Evolutionary conservation across 139 green algal species (phyloP).

Genomic region (Micractinium conductrix): DNA sequence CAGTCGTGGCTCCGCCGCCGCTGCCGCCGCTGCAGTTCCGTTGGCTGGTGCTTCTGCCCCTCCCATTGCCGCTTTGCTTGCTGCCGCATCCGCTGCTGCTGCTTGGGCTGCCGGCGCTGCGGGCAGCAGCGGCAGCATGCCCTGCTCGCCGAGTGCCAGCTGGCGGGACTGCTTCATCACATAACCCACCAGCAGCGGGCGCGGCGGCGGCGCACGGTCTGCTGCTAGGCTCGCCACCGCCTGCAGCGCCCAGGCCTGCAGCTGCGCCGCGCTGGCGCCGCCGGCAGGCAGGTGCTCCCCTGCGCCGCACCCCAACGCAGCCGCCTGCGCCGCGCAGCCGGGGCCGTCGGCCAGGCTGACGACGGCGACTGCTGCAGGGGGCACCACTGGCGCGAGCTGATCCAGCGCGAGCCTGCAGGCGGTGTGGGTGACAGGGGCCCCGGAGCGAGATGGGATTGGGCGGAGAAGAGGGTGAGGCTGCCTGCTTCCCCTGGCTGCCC

Average conservation of each 20-base stretch:
- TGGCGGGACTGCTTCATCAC: slow-evolving; percentile 39
- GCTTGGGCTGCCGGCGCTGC: background rate
- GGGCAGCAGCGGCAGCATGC: slow-evolving; percentile 40
- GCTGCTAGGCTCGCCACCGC: background rate
- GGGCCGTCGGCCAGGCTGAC: background rate
- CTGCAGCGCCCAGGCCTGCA: slow-evolving; percentile 20
- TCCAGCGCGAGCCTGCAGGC: slow-evolving; percentile 14
- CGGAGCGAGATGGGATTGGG: too few relatives aligned
- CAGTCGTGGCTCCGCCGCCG: background rate
- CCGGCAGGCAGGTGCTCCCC: background rate
- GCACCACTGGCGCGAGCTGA: background rate
- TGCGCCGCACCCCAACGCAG: background rate
- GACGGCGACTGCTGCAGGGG: background rate
- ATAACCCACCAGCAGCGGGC: slow-evolving; percentile 23
- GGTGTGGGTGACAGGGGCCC: background rate
- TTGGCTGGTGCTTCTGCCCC: background rate
- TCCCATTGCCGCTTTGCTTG: background rate
- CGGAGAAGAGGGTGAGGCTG: too few relatives aligned
- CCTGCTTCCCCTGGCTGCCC: too few relatives aligned
- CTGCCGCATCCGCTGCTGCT: background rate
- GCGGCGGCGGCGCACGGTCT: background rate
- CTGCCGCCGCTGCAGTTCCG: background rate
- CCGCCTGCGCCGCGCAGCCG: background rate
- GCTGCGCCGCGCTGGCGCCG: background rate
- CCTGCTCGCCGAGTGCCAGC: slow-evolving; percentile 15